Conservation (phyloP, 306 rosid species). For the Canavalia ensiformis region DNA sequence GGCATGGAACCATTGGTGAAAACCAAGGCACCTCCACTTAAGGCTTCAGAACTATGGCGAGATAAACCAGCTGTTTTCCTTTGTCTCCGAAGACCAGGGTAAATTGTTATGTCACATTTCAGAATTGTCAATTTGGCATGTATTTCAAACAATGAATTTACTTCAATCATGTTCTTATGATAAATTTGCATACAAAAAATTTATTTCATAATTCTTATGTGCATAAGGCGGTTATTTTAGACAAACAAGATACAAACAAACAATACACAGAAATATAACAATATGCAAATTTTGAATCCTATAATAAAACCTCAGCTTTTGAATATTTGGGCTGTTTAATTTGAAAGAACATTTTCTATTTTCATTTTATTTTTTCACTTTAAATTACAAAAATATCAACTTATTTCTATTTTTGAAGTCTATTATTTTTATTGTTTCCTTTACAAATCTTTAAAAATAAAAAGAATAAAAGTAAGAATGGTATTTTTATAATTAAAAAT, state of each 20-base stretch:
- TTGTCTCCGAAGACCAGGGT: constrained; percentile 96
- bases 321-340: neutral
- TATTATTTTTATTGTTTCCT: too few relatives aligned
- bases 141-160: constrained; percentile 30
- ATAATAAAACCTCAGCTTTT: neutral
- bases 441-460: too few relatives aligned
- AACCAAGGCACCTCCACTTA: constrained; percentile 81
- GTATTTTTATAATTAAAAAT: too few relatives aligned
- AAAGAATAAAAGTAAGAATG: too few relatives aligned
- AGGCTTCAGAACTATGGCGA: constrained; percentile 81
- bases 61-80: constrained; percentile 76
- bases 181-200: neutral
- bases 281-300: neutral
- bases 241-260: neutral
- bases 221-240: neutral
- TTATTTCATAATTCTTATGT: neutral
- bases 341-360: neutral
- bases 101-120: constrained; percentile 41
- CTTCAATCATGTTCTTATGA: neutral
- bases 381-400: too few relatives aligned
- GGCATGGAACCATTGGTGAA: constrained; percentile 86
- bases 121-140: neutral
- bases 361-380: too few relatives aligned
- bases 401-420: too few relatives aligned
- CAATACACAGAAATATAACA: neutral